Evolutionary conservation across 2,329 filamentous ascomycete species (phyloP).

Genomic region (Pyrenophora seminiperda): DNA sequence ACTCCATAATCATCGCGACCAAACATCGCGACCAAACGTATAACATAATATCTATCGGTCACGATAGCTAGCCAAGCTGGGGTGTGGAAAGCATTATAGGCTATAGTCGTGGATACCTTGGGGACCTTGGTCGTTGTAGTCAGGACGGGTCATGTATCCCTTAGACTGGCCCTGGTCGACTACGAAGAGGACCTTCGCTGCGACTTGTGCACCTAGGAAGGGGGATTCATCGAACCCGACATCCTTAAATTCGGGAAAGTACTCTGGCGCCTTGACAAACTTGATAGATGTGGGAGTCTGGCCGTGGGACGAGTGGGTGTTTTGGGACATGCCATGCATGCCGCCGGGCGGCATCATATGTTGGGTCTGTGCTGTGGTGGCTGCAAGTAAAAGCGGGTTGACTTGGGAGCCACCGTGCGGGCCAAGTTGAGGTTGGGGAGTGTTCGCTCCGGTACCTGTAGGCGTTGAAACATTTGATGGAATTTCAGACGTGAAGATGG

Average conservation of each 20-base stretch:
- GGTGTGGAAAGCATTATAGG: slow-evolving; percentile 24
- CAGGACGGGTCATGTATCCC: slow-evolving; percentile 70
- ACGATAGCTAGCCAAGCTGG: background rate
- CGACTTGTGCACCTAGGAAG: slow-evolving; percentile 87
- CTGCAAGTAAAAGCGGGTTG: slow-evolving; percentile 89
- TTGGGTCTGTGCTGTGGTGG: slow-evolving; percentile 72
- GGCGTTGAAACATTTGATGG: slow-evolving; percentile 93
- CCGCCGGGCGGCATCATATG: slow-evolving; percentile 52
- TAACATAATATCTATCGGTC: slow-evolving; percentile 1
- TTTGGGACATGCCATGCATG: slow-evolving; percentile 49
- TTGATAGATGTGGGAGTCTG: slow-evolving; percentile 87
- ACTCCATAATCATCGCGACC: slow-evolving; percentile 18
- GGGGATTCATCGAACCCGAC: slow-evolving; percentile 76
- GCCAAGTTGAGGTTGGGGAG: slow-evolving; percentile 68
- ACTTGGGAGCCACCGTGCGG: slow-evolving; percentile 64
- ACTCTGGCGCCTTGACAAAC: slow-evolving; percentile 75
- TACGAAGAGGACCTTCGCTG: slow-evolving; percentile 75
- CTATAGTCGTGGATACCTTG: slow-evolving; percentile 65
- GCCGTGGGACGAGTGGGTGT: slow-evolving; percentile 65
- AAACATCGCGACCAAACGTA: slow-evolving; percentile 4
- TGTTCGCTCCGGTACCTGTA: slow-evolving; percentile 86
- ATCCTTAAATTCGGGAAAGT: slow-evolving; percentile 89
- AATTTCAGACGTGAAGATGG: slow-evolving; percentile 96
- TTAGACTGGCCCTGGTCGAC: slow-evolving; percentile 69
- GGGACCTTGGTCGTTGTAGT: slow-evolving; percentile 71